Percentiles rank a stretch among this genome's conserved stretches.
Evolutionary conservation across 306 rosid genomes (phyloP).

Genomic region (Abrus pulchellus): DNA sequence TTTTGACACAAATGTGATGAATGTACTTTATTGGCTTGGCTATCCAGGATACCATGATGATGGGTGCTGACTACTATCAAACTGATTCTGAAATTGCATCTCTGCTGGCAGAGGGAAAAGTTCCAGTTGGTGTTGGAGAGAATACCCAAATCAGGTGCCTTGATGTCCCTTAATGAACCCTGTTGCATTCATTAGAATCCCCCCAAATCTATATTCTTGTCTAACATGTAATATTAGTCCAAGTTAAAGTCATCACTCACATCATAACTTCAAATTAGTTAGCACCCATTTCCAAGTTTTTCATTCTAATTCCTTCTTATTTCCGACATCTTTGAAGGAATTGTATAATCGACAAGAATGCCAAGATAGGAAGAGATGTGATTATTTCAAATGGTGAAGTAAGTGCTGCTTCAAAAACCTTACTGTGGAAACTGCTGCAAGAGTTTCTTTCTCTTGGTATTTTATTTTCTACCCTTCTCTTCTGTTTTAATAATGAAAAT

Average conservation of each 20-base stretch:
- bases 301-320: slow-evolving; percentile 39
- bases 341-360: slow-evolving; percentile 94
- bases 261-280: not conserved
- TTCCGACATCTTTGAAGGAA: slow-evolving; percentile 59
- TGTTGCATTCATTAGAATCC: not conserved
- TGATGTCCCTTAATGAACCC: slow-evolving; percentile 6
- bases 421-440: not conserved
- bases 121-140: slow-evolving; percentile 89
- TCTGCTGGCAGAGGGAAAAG: slow-evolving; percentile 68
- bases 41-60: slow-evolving; percentile 92
- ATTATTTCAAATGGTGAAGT: slow-evolving; percentile 74
- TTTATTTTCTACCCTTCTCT: slow-evolving; percentile 23
- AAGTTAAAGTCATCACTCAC: not conserved
- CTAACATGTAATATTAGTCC: not conserved
- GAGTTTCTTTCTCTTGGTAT: not conserved
- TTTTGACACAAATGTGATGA: not conserved
- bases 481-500: not conserved
- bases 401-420: slow-evolving; percentile 46
- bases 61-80: slow-evolving; percentile 96
- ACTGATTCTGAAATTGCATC: slow-evolving; percentile 81
- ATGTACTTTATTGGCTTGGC: slow-evolving; percentile 24
- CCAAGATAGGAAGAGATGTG: slow-evolving; percentile 85
- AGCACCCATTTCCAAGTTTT: not conserved
- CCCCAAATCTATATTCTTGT: not conserved
- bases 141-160: slow-evolving; percentile 84